Evolutionary conservation across 345 rosid genomes (phyloP).

Genomic region (Barbarea vulgaris): DNA sequence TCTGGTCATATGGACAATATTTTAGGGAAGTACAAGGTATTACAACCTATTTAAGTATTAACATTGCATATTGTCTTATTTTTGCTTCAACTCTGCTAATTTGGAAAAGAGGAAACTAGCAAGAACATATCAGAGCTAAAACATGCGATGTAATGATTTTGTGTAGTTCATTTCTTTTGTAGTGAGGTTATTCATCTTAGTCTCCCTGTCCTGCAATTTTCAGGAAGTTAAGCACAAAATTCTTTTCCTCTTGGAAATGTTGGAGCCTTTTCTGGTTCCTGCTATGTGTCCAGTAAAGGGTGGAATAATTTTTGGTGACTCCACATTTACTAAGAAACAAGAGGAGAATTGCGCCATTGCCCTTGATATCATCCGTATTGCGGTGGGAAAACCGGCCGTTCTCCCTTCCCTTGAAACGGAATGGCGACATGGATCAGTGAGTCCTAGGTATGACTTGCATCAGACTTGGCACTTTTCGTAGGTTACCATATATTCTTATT

Average conservation of each 20-base stretch:
- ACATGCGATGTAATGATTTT: not conserved
- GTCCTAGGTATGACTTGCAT: constrained; percentile 63
- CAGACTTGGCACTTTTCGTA: not conserved
- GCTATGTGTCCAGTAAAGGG: constrained; percentile 55
- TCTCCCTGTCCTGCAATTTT: constrained; percentile 25
- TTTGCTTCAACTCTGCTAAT: not conserved
- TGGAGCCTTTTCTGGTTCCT: constrained; percentile 82
- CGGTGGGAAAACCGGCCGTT: constrained; percentile 69
- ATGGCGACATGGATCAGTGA: constrained; percentile 80
- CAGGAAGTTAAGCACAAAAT: constrained; percentile 83
- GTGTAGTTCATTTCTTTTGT: not conserved
- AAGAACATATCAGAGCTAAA: not conserved
- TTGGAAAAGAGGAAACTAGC: not conserved
- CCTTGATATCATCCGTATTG: constrained; percentile 68
- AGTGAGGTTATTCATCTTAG: not conserved
- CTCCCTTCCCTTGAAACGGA: constrained; percentile 80
- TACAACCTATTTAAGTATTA: not conserved
- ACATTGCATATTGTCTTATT: not conserved
- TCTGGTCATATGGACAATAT: constrained; percentile 86
- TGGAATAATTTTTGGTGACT: constrained; percentile 63
- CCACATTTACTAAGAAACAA: constrained; percentile 55
- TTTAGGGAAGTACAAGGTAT: constrained; percentile 77
- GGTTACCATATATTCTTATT: not conserved
- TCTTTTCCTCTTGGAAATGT: constrained; percentile 83
- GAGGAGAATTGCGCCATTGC: constrained; percentile 61